A percentile compares a stretch with the other conserved stretches of the same genome.
phyloP scores from a whole-genome alignment of 768 basidiomycete genomes.

The Candolleomyces efflorescens region DNA sequence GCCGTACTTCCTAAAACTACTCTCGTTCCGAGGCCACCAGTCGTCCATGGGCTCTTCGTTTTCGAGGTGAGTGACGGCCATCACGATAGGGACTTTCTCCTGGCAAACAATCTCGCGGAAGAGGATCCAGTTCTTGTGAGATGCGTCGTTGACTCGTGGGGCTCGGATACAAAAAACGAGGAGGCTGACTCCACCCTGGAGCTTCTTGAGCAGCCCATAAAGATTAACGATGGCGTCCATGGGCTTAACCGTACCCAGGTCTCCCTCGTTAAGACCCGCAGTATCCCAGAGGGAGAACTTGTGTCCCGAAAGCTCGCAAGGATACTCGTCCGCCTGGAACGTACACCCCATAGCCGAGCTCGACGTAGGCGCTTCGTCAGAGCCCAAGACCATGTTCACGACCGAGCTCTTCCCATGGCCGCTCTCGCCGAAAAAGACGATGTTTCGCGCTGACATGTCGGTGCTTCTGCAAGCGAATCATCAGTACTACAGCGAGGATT shows the following conservation, averaged over 20 bases:
- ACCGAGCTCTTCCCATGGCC: constrained; percentile 25
- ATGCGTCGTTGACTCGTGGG: constrained; percentile 28
- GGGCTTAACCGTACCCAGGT: constrained; percentile 8
- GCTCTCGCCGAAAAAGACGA: constrained; percentile 34
- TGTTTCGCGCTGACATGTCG: constrained; percentile 10
- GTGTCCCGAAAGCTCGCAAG: constrained; percentile 3
- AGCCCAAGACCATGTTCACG: constrained; percentile 30
- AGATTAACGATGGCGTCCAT: constrained; percentile 19
- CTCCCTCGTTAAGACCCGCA: constrained; percentile 24
- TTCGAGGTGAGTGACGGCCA: constrained; percentile 29
- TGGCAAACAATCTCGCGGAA: constrained; percentile 35
- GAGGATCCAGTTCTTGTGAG: constrained; percentile 34
- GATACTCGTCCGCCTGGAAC: constrained; percentile 26
- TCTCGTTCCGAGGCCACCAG: constrained; percentile 25
- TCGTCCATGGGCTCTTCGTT: constrained; percentile 18
- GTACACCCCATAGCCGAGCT: constrained; percentile 29
- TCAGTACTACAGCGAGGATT: too few relatives aligned
- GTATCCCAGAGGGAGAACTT: constrained; percentile 33
- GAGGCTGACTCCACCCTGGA: constrained; percentile 33
- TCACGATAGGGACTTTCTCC: constrained; percentile 31
- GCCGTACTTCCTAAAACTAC: constrained; percentile 21
- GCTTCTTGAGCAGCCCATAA: constrained; percentile 27
- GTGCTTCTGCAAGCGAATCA: too few relatives aligned
- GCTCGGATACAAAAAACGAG: constrained; percentile 38
- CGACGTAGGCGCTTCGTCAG: constrained; percentile 22